Base-by-base conservation (phyloP, 495 filamentous ascomycete genomes). In the Darksidea phi region DNA sequence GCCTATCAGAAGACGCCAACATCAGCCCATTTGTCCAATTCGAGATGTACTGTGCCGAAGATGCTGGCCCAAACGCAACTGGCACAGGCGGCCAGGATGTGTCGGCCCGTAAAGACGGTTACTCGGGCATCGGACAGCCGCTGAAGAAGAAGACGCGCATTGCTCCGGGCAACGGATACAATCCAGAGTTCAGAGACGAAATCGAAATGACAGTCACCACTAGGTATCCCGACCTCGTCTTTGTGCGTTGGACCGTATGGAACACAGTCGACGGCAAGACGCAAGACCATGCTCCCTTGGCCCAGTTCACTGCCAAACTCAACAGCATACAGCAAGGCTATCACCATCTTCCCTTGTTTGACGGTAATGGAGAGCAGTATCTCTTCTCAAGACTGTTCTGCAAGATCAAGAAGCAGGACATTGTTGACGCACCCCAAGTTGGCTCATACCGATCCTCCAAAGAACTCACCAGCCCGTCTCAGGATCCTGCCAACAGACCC, bases 331-430 rank as follows among this genome's bases (percentile, higher is more conserved):
- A 92, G 67, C 86, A 95, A 73, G 94, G 94, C n/a, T 98, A 95
- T 68, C 93, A 93, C 49, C 95, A 96, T 64, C 80, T 98, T 38
- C 94, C 93, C n/a, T 79, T 98, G n/a, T 86, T 86, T 67, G 89
- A 96, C 73, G 79, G 81, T 45, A 88, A 89, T 57, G 94, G 93
- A 52, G 91, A 97, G 55, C 89, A 89, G 61, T 97, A 91, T 71
- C 78, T 95, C 21, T 95, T 95, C 73, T 95, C 94, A n/a, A 95
- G 89, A 0, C 76, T 98, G 34, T 96, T 98, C 75, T 94, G 90
- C 73, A 84, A 83, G 58, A 88, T 97, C 72, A 83, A 84, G 55
- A 90, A 86, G 63, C 78, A 84, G 59, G 79, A 80, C 2, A 76
- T 77, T 15, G 62, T 84, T 13, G 75, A 82, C 37, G 77, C 78